These are phyloP conservation scores for Cucurbita moschata DNA, from an alignment of 306 rosid species.

Conservation along the genomic window DNA sequence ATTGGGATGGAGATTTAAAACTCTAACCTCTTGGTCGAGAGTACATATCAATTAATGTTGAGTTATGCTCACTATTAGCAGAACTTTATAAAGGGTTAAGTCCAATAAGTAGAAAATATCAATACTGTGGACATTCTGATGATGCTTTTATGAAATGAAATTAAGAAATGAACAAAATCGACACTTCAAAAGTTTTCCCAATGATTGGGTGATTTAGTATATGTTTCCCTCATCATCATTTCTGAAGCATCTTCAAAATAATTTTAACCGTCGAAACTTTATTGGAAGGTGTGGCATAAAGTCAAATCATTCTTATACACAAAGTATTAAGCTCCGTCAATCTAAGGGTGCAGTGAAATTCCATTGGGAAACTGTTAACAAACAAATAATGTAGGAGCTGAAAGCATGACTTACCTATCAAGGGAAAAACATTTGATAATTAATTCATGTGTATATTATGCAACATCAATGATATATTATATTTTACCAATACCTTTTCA, in stretches of 20 bases:
- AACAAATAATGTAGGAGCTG: background rate
- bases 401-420: background rate
- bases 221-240: background rate
- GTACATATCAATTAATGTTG: too few species aligned
- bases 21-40: too few species aligned
- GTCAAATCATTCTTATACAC: background rate
- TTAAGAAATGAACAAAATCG: background rate
- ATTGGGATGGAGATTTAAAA: too few species aligned
- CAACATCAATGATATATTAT: background rate
- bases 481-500: background rate
- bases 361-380: background rate
- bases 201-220: background rate
- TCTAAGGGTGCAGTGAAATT: background rate
- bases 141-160: background rate
- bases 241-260: background rate
- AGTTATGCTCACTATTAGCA: too few species aligned
- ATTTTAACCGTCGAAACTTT: background rate
- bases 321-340: background rate
- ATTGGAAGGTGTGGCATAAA: background rate
- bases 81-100: background rate
- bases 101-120: background rate
- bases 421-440: background rate
- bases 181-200: background rate
- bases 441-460: background rate
- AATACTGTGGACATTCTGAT: background rate